These are phyloP conservation scores for Russula sp. DNA, from an alignment of 768 basidiomycete genomes.

Conservation along the genomic window DNA sequence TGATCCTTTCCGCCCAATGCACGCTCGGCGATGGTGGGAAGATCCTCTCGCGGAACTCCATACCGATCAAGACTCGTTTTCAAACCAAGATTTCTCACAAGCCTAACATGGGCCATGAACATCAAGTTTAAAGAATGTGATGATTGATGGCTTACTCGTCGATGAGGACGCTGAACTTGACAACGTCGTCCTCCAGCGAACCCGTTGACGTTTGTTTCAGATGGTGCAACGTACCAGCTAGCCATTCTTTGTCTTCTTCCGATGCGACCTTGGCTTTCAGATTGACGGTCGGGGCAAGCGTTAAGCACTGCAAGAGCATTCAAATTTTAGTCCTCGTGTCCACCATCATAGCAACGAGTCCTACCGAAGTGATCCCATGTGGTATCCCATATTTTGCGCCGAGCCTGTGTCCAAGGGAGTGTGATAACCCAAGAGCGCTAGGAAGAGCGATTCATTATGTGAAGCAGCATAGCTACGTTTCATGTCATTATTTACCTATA, in stretches of 20 bases:
- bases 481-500: conserved; percentile 43
- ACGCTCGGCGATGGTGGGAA: conserved; percentile 51
- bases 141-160: conserved; percentile 43
- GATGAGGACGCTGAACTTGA: conserved; percentile 52
- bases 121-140: conserved; percentile 3
- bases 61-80: conserved; percentile 57
- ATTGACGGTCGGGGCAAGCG: conserved; percentile 60
- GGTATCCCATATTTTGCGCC: conserved; percentile 73
- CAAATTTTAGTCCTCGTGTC: not conserved
- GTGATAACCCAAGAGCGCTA: conserved; percentile 71
- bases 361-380: conserved; percentile 80
- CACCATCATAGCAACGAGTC: conserved; percentile 27
- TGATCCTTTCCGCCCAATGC: conserved; percentile 47
- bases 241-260: conserved; percentile 58
- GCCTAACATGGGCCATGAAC: conserved; percentile 39
- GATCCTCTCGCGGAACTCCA: conserved; percentile 57
- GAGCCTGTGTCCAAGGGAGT: conserved; percentile 69
- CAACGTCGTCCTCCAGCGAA: conserved; percentile 60
- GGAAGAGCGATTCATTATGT: not conserved
- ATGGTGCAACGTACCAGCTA: conserved; percentile 57
- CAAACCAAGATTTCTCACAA: conserved; percentile 58
- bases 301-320: conserved; percentile 54
- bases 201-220: conserved; percentile 60
- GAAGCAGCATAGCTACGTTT: conserved; percentile 3
- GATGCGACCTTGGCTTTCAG: conserved; percentile 58